Base-by-base conservation (phyloP, 2,329 filamentous ascomycete genomes). In the Furcasterigmium furcatum region DNA sequence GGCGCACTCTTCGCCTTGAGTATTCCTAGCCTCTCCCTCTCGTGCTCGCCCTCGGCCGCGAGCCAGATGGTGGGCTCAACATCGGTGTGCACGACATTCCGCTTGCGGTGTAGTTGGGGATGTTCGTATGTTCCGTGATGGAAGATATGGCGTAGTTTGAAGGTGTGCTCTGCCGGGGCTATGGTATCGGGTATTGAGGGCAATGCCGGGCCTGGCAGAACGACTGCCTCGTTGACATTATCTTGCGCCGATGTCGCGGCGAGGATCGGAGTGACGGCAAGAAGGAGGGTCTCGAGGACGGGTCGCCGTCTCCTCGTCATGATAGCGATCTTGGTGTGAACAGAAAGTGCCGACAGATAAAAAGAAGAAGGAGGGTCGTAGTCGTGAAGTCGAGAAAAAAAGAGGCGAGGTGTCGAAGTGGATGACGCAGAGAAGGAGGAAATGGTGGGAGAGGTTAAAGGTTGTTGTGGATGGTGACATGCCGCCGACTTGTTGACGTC, bases 91-190 rank as follows among this genome's bases (percentile, higher is more conserved):
- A 62, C 50, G 25, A 96, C 72, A 63, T 97, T 90, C 50, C 86
- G 75, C 55, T 82, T 84, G 47, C 85, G 79, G 64, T 96, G 89
- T 14, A 96, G 79, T 5, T 76, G 67, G 3, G 91, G 91, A 55
- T 95, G 81, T 55, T 79, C 72, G 64, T 92, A 80, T 34, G 89
- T 87, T 47, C 92, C 92, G 68, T 96, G 91, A 63, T 96, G 91
- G 68, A 89, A 94, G 58, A 97, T 85, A 67, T 99, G 92, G 57
- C 90, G 85, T 46, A 99, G 79, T 7, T 77, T 83, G 71, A 85
- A 84, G 29, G 70, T 68, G 55, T 84, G 80, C 9, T 82, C 73
- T 18, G 73, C 71, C 10, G 79, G 71, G 10, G 58, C 61, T 19
- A 73, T 71, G 44, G 57, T 61, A n/a, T 47, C 56, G 21, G 71